A percentile compares a stretch with the other conserved stretches of the same genome.
Evolutionary conservation across 805 yeast genomes (phyloP).

Genomic region (Saccharomycopsis fermentans): DNA sequence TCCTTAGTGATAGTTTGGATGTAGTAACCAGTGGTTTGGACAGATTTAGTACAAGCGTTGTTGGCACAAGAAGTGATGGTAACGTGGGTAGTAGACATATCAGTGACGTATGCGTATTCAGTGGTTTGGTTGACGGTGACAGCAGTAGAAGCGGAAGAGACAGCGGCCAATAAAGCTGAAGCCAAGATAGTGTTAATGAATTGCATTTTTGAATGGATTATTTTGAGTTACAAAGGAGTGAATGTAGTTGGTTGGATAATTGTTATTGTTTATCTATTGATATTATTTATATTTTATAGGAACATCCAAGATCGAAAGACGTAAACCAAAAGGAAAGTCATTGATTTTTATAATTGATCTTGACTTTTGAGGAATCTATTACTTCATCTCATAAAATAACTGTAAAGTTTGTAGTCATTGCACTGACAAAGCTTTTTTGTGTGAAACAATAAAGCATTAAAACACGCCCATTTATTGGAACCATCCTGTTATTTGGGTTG

Average conservation of each 20-base stretch:
- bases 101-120: slow-evolving; percentile 6
- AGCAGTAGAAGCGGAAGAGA: not conserved
- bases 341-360: too few relatives aligned
- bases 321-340: too few relatives aligned
- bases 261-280: too few relatives aligned
- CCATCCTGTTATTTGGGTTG: not conserved
- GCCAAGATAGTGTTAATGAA: slow-evolving; percentile 1
- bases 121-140: slow-evolving; percentile 3
- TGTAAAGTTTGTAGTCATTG: too few relatives aligned
- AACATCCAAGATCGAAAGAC: too few relatives aligned
- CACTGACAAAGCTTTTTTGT: not conserved
- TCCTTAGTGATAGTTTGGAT: slow-evolving; percentile 12
- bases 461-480: not conserved
- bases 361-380: too few relatives aligned
- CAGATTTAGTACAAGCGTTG: slow-evolving; percentile 16
- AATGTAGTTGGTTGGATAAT: not conserved
- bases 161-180: not conserved
- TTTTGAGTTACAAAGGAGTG: not conserved
- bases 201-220: not conserved
- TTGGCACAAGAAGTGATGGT: slow-evolving; percentile 16
- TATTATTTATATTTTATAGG: too few relatives aligned
- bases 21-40: slow-evolving; percentile 16
- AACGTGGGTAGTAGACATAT: slow-evolving; percentile 7
- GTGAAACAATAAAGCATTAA: not conserved
- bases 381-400: too few relatives aligned